phyloP scores from a whole-genome alignment of 129 eudicot genomes.

The Artemisia tridentata region DNA sequence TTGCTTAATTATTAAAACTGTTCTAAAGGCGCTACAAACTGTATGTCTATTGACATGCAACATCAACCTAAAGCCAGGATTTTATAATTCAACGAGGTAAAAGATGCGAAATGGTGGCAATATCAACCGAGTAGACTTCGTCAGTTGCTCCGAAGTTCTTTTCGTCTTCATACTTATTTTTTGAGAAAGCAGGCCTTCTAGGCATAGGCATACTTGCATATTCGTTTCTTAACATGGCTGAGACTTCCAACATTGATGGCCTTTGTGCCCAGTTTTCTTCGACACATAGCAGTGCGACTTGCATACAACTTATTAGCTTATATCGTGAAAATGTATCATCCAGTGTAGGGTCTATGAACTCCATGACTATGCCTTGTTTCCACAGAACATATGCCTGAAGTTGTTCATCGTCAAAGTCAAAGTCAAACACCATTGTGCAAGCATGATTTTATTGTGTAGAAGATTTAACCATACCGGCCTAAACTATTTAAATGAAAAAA shows the following conservation, averaged over 20 bases:
- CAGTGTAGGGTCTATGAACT: constrained; percentile 28
- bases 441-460: background rate
- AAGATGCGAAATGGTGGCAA: constrained; percentile 19
- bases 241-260: constrained; percentile 26
- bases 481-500: background rate
- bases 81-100: constrained; percentile 23
- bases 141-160: background rate
- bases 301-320: constrained; percentile 24
- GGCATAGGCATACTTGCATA: constrained; percentile 18
- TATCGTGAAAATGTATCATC: constrained; percentile 23
- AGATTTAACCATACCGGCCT: background rate
- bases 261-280: constrained; percentile 28
- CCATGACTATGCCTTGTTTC: constrained; percentile 24
- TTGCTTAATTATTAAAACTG: too few species aligned
- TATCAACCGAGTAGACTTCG: constrained; percentile 18
- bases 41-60: too few species aligned
- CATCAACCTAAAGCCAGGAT: too few species aligned
- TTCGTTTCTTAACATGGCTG: constrained; percentile 20
- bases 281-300: constrained; percentile 25
- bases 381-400: constrained; percentile 28
- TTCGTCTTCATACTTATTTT: too few species aligned
- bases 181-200: constrained; percentile 23
- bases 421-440: background rate
- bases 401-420: constrained; percentile 7
- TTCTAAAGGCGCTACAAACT: too few species aligned